A percentile compares a stretch with the other conserved stretches of the same genome.
Evolutionary conservation across 192 early-diverging fungal genomes (phyloP).

Genomic region (Backusella parvicylindrica): DNA sequence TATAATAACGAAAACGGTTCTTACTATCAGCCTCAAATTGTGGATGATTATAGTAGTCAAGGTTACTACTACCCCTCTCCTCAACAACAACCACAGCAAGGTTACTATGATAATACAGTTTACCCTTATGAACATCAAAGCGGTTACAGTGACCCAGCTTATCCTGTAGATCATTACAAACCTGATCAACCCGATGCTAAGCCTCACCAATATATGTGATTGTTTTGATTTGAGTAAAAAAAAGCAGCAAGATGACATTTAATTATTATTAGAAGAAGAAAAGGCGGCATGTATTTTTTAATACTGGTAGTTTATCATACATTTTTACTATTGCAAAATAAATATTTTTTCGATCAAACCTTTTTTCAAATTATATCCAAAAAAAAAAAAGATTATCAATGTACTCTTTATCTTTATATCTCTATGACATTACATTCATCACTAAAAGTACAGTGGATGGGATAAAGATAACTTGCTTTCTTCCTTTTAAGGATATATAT

Average conservation of each 20-base stretch:
- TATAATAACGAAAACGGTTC: background rate
- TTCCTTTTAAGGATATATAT: no score
- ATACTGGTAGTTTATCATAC: background rate
- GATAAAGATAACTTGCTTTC: no score
- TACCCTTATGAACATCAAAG: slow-evolving; percentile 20
- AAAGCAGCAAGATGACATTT: background rate
- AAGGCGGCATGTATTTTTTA: background rate
- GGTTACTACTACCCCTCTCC: slow-evolving; percentile 1
- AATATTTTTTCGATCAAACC: background rate
- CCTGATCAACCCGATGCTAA: slow-evolving; percentile 12
- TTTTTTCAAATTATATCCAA: no score
- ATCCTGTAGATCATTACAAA: slow-evolving; percentile 10
- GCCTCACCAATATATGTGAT: slow-evolving; percentile 12
- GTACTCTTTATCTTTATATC: no score
- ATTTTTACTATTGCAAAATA: background rate
- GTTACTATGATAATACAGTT: slow-evolving; percentile 23
- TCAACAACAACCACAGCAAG: slow-evolving; percentile 6
- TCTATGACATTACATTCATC: no score
- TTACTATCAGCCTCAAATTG: slow-evolving; percentile 15
- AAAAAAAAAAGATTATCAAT: no score
- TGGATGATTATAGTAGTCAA: background rate
- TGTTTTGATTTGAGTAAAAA: background rate
- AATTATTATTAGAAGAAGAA: background rate
- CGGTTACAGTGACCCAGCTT: background rate
- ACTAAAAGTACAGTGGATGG: no score